Evolutionary conservation across 2,329 filamentous ascomycete species (phyloP).

Genomic region (Verticillium zaregamsianum): DNA sequence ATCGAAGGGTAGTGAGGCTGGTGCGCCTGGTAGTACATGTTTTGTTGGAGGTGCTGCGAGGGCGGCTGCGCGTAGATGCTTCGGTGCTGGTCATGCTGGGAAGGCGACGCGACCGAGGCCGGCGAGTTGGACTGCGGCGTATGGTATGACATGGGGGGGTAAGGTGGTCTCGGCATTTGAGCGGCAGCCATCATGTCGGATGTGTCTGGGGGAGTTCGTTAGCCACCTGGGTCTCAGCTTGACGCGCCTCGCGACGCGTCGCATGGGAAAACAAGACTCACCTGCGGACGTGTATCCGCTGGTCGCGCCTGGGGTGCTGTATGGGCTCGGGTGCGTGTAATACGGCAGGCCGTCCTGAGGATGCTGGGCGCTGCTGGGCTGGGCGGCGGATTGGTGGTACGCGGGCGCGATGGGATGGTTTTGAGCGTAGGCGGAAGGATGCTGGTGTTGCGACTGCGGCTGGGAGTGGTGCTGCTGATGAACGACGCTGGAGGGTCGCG

Average conservation of each 20-base stretch:
- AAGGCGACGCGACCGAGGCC: slow-evolving; percentile 85
- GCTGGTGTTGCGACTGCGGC: slow-evolving; percentile 58
- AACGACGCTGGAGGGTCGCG: slow-evolving; percentile 68
- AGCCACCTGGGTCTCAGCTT: slow-evolving; percentile 5
- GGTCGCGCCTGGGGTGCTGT: slow-evolving; percentile 76
- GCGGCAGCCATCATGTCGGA: slow-evolving; percentile 65
- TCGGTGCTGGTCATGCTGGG: slow-evolving; percentile 83
- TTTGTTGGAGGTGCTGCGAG: slow-evolving; percentile 72
- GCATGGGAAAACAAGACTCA: slow-evolving; percentile 40
- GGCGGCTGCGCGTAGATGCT: slow-evolving; percentile 78
- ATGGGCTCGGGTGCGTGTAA: slow-evolving; percentile 74
- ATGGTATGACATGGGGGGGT: slow-evolving; percentile 87
- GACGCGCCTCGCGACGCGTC: slow-evolving; percentile 7
- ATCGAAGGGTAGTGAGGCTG: slow-evolving; percentile 64
- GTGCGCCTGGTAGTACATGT: slow-evolving; percentile 70
- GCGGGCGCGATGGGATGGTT: slow-evolving; percentile 60
- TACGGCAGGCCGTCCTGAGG: slow-evolving; percentile 66
- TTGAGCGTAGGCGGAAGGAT: slow-evolving; percentile 64
- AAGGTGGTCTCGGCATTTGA: slow-evolving; percentile 69
- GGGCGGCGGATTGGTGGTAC: slow-evolving; percentile 61
- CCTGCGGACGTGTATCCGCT: slow-evolving; percentile 85
- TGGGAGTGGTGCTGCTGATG: slow-evolving; percentile 69
- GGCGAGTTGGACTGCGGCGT: slow-evolving; percentile 94
- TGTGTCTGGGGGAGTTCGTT: slow-evolving; percentile 38
- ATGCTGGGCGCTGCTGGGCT: slow-evolving; percentile 57